Evolutionary conservation across 78 protist species (phyloP).

Genomic region (Pelomyxa schiedti): DNA sequence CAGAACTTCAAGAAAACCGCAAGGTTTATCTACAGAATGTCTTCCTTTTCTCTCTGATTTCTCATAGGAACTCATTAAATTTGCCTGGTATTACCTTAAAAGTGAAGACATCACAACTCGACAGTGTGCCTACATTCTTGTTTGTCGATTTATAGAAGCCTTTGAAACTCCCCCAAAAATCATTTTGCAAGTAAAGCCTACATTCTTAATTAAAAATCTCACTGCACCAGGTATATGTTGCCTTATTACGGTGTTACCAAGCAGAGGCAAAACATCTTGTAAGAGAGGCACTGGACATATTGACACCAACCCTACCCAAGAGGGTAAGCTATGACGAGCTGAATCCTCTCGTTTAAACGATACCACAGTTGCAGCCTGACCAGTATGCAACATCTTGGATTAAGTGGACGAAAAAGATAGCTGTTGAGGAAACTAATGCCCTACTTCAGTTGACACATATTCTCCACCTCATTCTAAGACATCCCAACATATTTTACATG

Average conservation of each 20-base stretch:
- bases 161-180: conserved; percentile 63
- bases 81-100: conserved; percentile 55
- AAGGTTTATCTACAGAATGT: too few species aligned
- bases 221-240: conserved; percentile 69
- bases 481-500: conserved; percentile 49
- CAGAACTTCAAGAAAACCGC: conserved; percentile 23
- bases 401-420: conserved; percentile 51
- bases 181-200: conserved; percentile 50
- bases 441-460: conserved; percentile 66
- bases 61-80: conserved; percentile 53
- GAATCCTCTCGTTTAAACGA: too few species aligned
- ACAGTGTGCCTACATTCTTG: conserved; percentile 64
- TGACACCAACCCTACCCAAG: conserved; percentile 60
- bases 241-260: conserved; percentile 56
- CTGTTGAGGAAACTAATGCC: conserved; percentile 67
- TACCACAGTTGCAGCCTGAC: too few species aligned
- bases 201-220: too few species aligned
- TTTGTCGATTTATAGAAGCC: conserved; percentile 54
- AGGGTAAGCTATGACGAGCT: too few species aligned
- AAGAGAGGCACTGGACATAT: conserved; percentile 55
- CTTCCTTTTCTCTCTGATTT: too few species aligned
- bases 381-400: too few species aligned
- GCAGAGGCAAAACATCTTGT: conserved; percentile 55
- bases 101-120: conserved; percentile 45
- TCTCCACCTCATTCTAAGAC: conserved; percentile 55